A percentile compares a stretch with the other conserved stretches of the same genome.
phyloP scores from a whole-genome alignment of 148 eudicot genomes.

The Nepenthes mirabilis region DNA sequence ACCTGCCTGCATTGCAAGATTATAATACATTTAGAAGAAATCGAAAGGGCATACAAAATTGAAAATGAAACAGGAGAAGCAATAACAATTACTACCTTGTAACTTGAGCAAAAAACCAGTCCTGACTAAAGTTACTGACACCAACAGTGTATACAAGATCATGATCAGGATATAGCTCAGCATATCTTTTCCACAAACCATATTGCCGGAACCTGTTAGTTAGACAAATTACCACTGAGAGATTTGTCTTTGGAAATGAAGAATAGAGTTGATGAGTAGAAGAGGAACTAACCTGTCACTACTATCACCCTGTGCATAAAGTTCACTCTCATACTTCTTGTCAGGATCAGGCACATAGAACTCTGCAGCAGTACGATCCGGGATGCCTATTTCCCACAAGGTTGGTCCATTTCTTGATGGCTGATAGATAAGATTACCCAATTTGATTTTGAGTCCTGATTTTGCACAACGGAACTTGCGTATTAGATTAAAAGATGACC shows the following conservation, averaged over 20 bases:
- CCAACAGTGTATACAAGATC: constrained; percentile 66
- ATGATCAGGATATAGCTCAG: constrained; percentile 40
- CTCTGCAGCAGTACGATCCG: constrained; percentile 77
- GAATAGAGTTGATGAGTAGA: background rate
- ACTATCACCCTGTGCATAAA: background rate
- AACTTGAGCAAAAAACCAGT: constrained; percentile 80
- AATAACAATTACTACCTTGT: constrained; percentile 21
- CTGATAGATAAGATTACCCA: constrained; percentile 27
- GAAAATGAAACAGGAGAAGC: background rate
- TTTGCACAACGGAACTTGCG: background rate
- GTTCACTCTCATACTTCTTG: constrained; percentile 26
- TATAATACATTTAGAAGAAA: background rate
- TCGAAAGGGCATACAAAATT: background rate
- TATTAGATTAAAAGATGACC: background rate
- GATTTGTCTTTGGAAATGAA: background rate
- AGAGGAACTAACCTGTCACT: background rate
- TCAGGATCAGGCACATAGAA: constrained; percentile 63
- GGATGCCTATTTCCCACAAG: constrained; percentile 73
- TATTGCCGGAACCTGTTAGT: constrained; percentile 50
- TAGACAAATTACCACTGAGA: background rate
- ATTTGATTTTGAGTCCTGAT: constrained; percentile 29
- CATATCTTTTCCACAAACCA: constrained; percentile 59
- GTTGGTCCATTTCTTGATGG: constrained; percentile 75
- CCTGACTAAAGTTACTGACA: constrained; percentile 27
- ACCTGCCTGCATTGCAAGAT: constrained; percentile 21